Evolutionary conservation across 208 protist species (phyloP), one percentile per base, ranked within the genome.

Genomic region (Acanthamoeba culbertsoni): DNA sequence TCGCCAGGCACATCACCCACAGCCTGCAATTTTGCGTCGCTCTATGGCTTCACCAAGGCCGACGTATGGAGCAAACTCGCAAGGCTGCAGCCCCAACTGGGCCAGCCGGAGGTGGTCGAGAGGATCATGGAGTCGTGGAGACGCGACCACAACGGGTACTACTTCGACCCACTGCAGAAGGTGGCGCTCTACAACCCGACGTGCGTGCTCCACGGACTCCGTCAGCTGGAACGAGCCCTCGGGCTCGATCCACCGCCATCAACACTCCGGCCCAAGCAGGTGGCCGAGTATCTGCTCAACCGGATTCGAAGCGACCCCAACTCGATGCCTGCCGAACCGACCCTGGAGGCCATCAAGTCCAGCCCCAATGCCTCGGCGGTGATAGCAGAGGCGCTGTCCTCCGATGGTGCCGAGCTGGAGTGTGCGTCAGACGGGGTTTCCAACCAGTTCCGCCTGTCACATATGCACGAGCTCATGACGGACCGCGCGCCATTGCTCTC

Each of bases 41-140:
- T 91, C 53, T 91, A 91, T 28, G 86, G 86, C 55, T 92, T 92
- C 62, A 92, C 86, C 26, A 59, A 92, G 62, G 42, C n/a, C 37
- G 59, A 92, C 59, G 86, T 92, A 1, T 5, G 35, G 5, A 92
- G 53, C 5, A 37, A 59, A 33, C 86, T 92, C 23, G 26, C 8
- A 33, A 92, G 42, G 62, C 86, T 92, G 42, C 35, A 77, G 37
- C 65, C n/a, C 82, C 26, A 43, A 65, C 86, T 92, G 86, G 77
- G 43, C 37, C 59, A 92, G 43, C n/a, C 86, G 23, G 86, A 73
- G 42, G 86, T 92, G 1, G 33, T 77, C 16, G 40, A 92, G 26
- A 90, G n/a, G 48, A 92, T 92, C 35, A 23, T 92, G 55, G 42
- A 77, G 5, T 53, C 86, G 31, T 92, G 86, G 86, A 92, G 42